Evolutionary conservation across 2,329 filamentous ascomycete species (phyloP), one percentile per base, ranked within the genome.

Genomic region (Metarhizium sp.): DNA sequence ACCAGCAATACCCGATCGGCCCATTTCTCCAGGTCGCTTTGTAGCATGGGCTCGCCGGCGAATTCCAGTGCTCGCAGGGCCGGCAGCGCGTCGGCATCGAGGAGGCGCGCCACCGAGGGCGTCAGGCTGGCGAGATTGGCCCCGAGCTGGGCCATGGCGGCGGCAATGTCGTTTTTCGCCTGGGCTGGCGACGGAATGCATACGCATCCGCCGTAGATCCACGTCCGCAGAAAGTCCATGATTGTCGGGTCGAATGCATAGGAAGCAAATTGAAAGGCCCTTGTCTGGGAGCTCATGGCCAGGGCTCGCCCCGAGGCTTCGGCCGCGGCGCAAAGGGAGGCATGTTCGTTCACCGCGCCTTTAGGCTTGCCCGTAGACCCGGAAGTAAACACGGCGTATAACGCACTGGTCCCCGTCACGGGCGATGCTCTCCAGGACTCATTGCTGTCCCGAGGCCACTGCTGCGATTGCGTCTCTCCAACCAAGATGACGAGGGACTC

Each of bases 11-110:
- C 66, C 6, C 6, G 34, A 2, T 52, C 48, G 10, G 54, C 6
- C 29, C 6, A 57, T 53, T 29, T 58, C 68, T 6, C 32, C 4
- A 34, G 32, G 32, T 34, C 32, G 10, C 32, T 34, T 11, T 34
- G 77, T 71, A 55, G 78, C 1, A 58, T 29, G 6, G 58, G 43
- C 36, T 62, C 61, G 1, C 61, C 60, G 6, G 14, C 52, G 1
- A 56, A 11, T 2, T 58, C 30, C 5, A 62, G 47, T 1, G 55
- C 50, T 34, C 59, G 53, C 2, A 63, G 16, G 18, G 16, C 46
- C 3, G 59, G 58, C 8, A 58, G 30, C 18, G 47, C 46, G 0
- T 47, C 25, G 0, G 55, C 55, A 14, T 40, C 34, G 6, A 58
- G 7, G 8, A 55, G 53, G 18, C 52, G 54, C 8, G 55, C 45